phyloP scores from a whole-genome alignment of 345 rosid species.

The Camelina neglecta region DNA sequence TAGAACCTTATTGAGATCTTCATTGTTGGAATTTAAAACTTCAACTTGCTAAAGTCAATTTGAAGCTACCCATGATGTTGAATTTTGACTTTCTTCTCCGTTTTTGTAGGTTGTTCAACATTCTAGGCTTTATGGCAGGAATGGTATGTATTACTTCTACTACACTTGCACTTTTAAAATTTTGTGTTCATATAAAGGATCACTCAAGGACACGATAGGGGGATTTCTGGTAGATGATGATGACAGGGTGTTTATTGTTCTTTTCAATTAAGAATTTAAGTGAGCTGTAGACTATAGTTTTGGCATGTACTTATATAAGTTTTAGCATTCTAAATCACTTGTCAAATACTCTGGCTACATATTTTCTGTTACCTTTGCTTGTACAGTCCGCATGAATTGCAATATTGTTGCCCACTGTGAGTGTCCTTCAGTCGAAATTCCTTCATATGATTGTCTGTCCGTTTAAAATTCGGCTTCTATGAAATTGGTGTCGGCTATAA shows the following conservation, averaged over 20 bases:
- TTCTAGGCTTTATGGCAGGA: constrained; percentile 67
- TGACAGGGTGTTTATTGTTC: constrained; percentile 4
- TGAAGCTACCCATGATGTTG: constrained; percentile 1
- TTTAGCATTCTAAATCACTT: constrained; percentile 22
- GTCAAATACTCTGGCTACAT: constrained; percentile 2
- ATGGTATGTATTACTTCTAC: constrained; percentile 57
- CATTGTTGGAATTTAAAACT: neutral
- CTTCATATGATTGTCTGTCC: neutral
- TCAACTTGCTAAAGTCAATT: constrained; percentile 16
- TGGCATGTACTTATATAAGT: neutral
- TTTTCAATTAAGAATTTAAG: constrained; percentile 11
- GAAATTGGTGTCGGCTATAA: constrained; percentile 2
- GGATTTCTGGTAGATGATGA: neutral
- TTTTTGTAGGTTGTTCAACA: constrained; percentile 68
- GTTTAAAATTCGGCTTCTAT: neutral
- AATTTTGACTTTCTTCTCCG: constrained; percentile 19
- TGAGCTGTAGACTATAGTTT: constrained; percentile 8
- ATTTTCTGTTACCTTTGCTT: constrained; percentile 19
- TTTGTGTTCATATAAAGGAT: constrained; percentile 2
- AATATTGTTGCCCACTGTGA: neutral
- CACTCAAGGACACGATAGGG: constrained; percentile 18
- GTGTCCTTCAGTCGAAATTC: constrained; percentile 2
- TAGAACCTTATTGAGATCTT: constrained; percentile 28
- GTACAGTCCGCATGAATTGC: neutral
- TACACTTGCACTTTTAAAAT: constrained; percentile 1